These are phyloP conservation scores for Vaccinium darrowii DNA, from an alignment of 148 eudicot species.

Conservation along the genomic window DNA sequence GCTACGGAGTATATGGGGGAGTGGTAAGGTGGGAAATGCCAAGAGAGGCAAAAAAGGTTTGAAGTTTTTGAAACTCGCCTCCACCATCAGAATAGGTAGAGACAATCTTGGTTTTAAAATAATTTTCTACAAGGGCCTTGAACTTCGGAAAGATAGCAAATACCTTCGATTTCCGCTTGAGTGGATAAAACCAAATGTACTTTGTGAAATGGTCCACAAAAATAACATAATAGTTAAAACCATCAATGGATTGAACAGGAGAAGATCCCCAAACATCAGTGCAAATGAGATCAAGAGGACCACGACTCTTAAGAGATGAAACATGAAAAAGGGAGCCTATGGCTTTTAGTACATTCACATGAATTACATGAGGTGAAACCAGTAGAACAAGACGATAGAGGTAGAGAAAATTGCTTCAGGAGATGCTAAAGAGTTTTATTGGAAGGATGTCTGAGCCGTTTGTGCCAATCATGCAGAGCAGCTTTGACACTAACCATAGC, in stretches of 20 bases:
- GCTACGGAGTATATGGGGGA: background rate
- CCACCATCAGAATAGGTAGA: too few relatives aligned
- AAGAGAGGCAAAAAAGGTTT: too few relatives aligned
- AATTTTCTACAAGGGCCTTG: background rate
- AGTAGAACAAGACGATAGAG: background rate
- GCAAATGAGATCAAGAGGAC: background rate
- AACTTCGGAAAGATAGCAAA: background rate
- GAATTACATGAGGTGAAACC: background rate
- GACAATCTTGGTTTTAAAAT: background rate
- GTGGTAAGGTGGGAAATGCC: background rate
- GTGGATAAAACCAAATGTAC: background rate
- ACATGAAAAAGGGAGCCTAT: background rate
- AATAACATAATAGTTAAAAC: background rate
- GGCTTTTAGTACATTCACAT: background rate
- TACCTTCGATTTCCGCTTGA: background rate
- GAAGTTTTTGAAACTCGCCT: too few relatives aligned
- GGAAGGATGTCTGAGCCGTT: too few relatives aligned
- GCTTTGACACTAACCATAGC: too few relatives aligned
- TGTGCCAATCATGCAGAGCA: too few relatives aligned
- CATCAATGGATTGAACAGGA: background rate
- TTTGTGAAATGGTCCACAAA: background rate
- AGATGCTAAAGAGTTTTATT: background rate
- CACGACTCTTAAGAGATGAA: background rate
- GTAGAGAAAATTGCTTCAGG: background rate
- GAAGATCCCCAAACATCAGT: background rate